Evolutionary conservation across 257 asterid genomes (phyloP), one percentile per base, ranked within the genome.

Genomic region (Eucommia ulmoides): DNA sequence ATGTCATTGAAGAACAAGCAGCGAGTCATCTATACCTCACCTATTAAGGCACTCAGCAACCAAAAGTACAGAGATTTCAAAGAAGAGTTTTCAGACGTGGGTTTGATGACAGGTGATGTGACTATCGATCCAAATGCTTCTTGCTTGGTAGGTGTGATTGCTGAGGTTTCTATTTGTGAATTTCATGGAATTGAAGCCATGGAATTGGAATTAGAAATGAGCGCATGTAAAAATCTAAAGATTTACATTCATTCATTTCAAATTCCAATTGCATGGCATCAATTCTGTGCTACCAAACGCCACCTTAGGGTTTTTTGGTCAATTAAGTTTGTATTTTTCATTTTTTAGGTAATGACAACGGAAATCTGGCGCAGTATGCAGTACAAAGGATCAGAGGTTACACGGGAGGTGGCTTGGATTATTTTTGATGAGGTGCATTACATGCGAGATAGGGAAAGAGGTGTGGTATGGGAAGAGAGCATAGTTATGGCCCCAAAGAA

Each of bases 281-380:
- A n/a, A n/a, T n/a, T n/a, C n/a, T n/a, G n/a, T n/a, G n/a, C n/a
- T n/a, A n/a, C n/a, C n/a, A n/a, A n/a, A n/a, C n/a, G n/a, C n/a
- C n/a, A n/a, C n/a, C n/a, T n/a, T n/a, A n/a, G n/a, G n/a, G n/a
- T n/a, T n/a, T n/a, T n/a, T n/a, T n/a, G n/a, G n/a, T n/a, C n/a
- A n/a, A n/a, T n/a, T n/a, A n/a, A n/a, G n/a, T n/a, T 29, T 29
- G 12, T 6, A 29, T 29, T 29, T 29, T 5, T 59, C 38, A 25
- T 19, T 19, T 74, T 71, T 50, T 76, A 85, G 98, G 98, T 91
- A 29, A 91, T 91, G 98, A 91, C 98, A 38, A 89, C 98, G 0
- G 98, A 91, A 74, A 81, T 91, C 62, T 86, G 96, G 98, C 84
- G 96, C 38, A 91, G 96, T 65, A 85, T 91, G 98, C 94, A 74